Base-by-base conservation (phyloP, 257 asterid genomes). In the Jasminum sambac region DNA sequence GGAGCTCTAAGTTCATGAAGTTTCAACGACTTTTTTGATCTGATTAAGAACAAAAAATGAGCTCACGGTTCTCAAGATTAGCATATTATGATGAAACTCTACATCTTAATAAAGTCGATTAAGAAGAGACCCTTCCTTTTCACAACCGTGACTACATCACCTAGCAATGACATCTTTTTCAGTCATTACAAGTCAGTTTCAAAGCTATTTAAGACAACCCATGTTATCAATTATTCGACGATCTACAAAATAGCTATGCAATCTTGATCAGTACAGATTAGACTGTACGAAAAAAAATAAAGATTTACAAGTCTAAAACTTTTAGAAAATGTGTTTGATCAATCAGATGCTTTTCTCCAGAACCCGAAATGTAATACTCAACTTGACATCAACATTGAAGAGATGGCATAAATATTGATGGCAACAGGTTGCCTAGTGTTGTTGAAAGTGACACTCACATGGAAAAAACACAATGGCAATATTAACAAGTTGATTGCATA, bases 371-470 rank as follows among this genome's bases (percentile, higher is more conserved):
- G 10, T 55, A 55, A 26, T 17, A 21, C 61, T 21, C 30, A 55
- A 1, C 34, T 19, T 4, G 5, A 23, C 5, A 46, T 57, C 52
- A 21, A 8, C 68, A 52, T 41, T 59, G 40, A 76, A 52, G 46
- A 59, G 43, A 25, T 30, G 16, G 42, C 63, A 63, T 21, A 63
- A 24, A 12, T 6, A 34, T 19, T 16, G 38, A 46, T 63, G 72
- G 50, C 71, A 26, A 72, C 46, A 50, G 58, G 55, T 59, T 67
- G 68, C 43, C 4, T 30, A 71, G 77, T 76, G 82, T 16, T 73
- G 73, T 66, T 8, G 86, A 82, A 75, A 74, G 81, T 75, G 87
- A 82, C 77, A 50, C 38, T 74, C 88, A 84, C 86, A 82, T 79
- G 88, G 75, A 68, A 68, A 65, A 77, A n/a, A 78, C 39, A 60